A percentile compares a stretch with the other conserved stretches of the same genome.
Conservation (phyloP, 345 rosid genomes). For the Gossypium australe region DNA sequence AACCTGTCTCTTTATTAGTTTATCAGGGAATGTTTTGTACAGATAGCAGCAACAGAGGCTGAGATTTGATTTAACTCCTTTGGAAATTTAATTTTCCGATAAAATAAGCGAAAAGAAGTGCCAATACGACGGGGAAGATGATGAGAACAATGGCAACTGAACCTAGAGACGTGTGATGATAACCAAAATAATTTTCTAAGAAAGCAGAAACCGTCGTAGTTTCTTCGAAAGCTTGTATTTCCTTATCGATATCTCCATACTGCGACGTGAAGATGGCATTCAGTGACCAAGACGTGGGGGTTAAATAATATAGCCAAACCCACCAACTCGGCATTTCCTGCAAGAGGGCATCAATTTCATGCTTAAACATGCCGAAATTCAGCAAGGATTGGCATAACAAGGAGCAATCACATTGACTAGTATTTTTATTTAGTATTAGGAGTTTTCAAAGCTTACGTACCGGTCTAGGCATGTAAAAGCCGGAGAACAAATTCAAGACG, state of each 20-base stretch:
- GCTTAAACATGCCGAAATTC: not conserved
- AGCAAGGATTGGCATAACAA: not conserved
- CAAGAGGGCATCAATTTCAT: not conserved
- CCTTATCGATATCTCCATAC: not conserved
- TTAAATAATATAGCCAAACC: constrained; percentile 1
- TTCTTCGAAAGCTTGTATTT: not conserved
- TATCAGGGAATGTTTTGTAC: not conserved
- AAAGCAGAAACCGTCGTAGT: not conserved
- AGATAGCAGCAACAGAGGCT: not conserved
- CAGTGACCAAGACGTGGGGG: constrained; percentile 3
- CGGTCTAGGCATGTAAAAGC: constrained; percentile 27
- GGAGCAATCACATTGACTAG: not conserved
- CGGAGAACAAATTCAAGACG: constrained; percentile 29
- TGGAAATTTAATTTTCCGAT: constrained; percentile 1
- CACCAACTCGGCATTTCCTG: constrained; percentile 6
- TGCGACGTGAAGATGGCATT: not conserved
- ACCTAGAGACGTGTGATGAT: not conserved
- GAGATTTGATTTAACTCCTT: not conserved
- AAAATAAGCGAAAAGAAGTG: constrained; percentile 4
- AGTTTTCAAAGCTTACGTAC: constrained; percentile 18
- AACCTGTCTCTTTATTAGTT: not conserved
- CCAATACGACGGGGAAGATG: not conserved
- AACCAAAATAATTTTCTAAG: constrained; percentile 26
- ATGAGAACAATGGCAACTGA: not conserved
- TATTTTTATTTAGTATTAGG: not conserved